Conservation (phyloP, 345 rosid genomes). For the Eucalyptus erythrocorys region DNA sequence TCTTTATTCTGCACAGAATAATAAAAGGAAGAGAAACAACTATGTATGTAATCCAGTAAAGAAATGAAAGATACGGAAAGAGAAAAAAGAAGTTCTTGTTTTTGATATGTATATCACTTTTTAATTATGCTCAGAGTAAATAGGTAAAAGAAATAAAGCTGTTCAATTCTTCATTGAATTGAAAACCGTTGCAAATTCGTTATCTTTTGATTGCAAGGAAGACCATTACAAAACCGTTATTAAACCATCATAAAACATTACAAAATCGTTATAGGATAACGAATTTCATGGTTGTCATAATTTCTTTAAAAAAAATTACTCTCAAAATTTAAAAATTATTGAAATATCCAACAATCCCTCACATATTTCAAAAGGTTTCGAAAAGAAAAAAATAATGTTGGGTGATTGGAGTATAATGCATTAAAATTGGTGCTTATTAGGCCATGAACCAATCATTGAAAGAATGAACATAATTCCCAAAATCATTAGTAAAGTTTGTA, state of each 20-base stretch:
- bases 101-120: no score
- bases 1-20: accelerated
- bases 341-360: no score
- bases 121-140: background rate
- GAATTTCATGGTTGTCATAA: background rate
- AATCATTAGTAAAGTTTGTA: background rate
- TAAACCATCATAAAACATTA: background rate
- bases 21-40: background rate
- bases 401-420: no score
- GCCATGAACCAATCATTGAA: accelerated
- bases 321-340: no score
- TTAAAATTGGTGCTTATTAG: no score
- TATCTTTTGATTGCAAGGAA: accelerated
- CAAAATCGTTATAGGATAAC: background rate
- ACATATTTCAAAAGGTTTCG: no score
- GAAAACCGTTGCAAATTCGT: accelerated
- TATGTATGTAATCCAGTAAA: background rate
- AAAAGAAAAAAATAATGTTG: no score
- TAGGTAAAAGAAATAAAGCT: background rate
- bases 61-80: background rate
- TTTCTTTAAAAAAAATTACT: no score
- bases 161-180: background rate
- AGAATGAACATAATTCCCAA: background rate
- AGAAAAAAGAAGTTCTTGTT: no score
- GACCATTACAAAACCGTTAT: background rate